phyloP scores from a whole-genome alignment of 768 basidiomycete genomes.

The Suillus ampliporus region DNA sequence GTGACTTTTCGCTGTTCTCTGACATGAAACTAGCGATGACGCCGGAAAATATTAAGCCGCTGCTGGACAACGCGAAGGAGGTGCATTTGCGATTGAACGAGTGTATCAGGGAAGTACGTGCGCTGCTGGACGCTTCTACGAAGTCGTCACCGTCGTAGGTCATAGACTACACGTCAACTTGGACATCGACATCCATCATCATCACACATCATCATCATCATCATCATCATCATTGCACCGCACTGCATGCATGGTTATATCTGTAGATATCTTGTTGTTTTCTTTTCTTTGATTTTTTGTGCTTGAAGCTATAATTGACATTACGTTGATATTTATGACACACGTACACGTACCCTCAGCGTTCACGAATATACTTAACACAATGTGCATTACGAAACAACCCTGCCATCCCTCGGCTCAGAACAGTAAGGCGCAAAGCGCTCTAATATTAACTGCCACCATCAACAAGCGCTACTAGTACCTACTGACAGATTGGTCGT shows the following conservation, averaged over 20 bases:
- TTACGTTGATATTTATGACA: conserved; percentile 1
- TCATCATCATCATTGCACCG: neutral
- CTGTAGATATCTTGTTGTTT: neutral
- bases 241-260: conserved; percentile 1
- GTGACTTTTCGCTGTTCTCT: conserved; percentile 30
- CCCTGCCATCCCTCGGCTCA: too few relatives aligned
- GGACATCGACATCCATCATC: neutral
- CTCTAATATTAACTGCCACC: too few relatives aligned
- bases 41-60: conserved; percentile 84
- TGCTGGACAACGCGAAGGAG: conserved; percentile 82
- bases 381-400: neutral
- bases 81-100: conserved; percentile 68
- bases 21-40: conserved; percentile 76
- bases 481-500: too few relatives aligned
- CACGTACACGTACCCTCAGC: neutral
- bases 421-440: too few relatives aligned
- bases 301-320: neutral
- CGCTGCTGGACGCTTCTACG: conserved; percentile 43
- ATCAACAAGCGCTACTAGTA: too few relatives aligned
- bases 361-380: conserved; percentile 1
- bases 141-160: conserved; percentile 2
- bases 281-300: neutral
- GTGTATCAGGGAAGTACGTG: conserved; percentile 71
- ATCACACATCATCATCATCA: neutral
- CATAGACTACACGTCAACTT: neutral